Conservation (phyloP, 768 basidiomycete species). For the Collybia nuda region DNA sequence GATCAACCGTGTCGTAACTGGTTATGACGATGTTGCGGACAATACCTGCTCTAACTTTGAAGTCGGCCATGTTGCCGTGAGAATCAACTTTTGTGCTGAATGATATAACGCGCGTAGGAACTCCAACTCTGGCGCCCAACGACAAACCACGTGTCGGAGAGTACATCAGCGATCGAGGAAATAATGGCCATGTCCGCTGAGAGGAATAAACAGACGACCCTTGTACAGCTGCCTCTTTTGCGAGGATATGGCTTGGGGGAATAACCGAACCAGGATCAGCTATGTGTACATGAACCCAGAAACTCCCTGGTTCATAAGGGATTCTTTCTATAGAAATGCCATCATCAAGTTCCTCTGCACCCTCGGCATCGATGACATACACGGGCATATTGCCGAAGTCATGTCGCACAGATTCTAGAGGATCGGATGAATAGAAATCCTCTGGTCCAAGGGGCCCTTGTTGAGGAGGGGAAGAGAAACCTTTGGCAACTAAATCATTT, state of each 20-base stretch:
- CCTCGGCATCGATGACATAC: slow-evolving; percentile 82
- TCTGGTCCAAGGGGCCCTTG: slow-evolving; percentile 49
- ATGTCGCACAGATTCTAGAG: slow-evolving; percentile 69
- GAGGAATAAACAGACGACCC: slow-evolving; percentile 62
- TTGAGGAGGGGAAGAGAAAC: slow-evolving; percentile 22
- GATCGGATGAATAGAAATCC: slow-evolving; percentile 65
- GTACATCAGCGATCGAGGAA: slow-evolving; percentile 62
- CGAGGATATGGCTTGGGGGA: slow-evolving; percentile 65
- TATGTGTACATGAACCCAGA: slow-evolving; percentile 90
- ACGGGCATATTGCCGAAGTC: slow-evolving; percentile 83
- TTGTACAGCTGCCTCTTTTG: slow-evolving; percentile 53
- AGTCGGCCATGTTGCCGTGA: slow-evolving; percentile 66
- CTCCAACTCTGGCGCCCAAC: slow-evolving; percentile 32
- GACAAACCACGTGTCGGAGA: slow-evolving; percentile 40
- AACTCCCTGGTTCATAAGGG: slow-evolving; percentile 50
- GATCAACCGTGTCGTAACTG: slow-evolving; percentile 71
- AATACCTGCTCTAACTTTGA: slow-evolving; percentile 68
- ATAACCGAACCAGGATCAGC: slow-evolving; percentile 88
- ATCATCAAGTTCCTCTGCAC: slow-evolving; percentile 90
- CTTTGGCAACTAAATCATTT: slow-evolving; percentile 27
- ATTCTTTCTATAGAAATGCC: slow-evolving; percentile 83
- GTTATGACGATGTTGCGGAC: slow-evolving; percentile 65
- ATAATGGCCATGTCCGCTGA: slow-evolving; percentile 66
- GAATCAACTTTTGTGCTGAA: slow-evolving; percentile 75
- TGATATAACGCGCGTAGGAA: slow-evolving; percentile 62